phyloP scores from a whole-genome alignment of 164 flowering plant species.

The Euptelea pleiosperma region DNA sequence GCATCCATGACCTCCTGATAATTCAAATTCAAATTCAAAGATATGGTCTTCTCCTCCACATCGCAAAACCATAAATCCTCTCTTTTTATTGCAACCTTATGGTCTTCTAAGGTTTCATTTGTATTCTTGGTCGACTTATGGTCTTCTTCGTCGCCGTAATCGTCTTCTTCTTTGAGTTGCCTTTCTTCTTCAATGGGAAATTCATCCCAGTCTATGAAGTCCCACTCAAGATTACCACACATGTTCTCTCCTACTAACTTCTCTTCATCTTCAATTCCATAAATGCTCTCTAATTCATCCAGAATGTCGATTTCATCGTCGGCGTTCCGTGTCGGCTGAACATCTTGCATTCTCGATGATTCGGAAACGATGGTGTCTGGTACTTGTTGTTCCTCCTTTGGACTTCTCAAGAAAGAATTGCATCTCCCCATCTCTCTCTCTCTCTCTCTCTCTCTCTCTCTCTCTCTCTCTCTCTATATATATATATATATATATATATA shows the following conservation, averaged over 20 bases:
- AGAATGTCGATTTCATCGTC: constrained; percentile 17
- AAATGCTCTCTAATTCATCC: constrained; percentile 38
- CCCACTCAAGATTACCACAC: constrained; percentile 26
- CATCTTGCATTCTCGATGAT: constrained; percentile 3
- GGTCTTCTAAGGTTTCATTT: constrained; percentile 16
- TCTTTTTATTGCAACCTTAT: constrained; percentile 15
- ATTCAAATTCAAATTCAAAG: constrained; percentile 52
- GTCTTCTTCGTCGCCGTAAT: constrained; percentile 12
- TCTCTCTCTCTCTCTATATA: neutral
- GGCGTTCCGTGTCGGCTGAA: neutral
- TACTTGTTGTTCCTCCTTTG: constrained; percentile 39
- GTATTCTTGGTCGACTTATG: constrained; percentile 9
- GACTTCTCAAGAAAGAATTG: constrained; percentile 29
- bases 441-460: constrained; percentile 1
- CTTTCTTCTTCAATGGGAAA: constrained; percentile 1
- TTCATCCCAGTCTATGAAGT: constrained; percentile 37
- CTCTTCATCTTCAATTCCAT: constrained; percentile 31
- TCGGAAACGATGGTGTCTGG: constrained; percentile 14
- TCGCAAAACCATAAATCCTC: constrained; percentile 35
- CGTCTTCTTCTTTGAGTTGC: constrained; percentile 18
- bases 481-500: neutral
- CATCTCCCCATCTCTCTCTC: constrained; percentile 22
- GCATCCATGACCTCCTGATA: constrained; percentile 62
- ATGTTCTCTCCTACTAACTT: constrained; percentile 7
- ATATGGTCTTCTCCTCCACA: constrained; percentile 20